These are phyloP conservation scores for Peterozyma toletana DNA, from an alignment of 805 yeast genomes.

Conservation along the genomic window DNA sequence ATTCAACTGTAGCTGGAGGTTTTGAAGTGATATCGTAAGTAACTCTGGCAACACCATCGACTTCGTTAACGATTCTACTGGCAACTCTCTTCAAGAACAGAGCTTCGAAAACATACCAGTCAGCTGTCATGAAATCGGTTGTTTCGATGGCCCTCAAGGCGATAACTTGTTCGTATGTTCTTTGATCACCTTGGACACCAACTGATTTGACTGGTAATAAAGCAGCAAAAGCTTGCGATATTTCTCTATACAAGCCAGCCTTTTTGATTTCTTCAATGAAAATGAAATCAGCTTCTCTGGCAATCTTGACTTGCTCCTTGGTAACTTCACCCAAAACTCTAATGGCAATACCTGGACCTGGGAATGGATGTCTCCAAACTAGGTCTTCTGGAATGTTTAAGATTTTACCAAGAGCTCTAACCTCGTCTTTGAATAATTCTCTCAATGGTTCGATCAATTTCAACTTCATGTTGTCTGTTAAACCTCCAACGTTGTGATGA, in stretches of 20 bases:
- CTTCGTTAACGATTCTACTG: conserved; percentile 96
- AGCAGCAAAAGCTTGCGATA: conserved; percentile 97
- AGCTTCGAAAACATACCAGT: conserved; percentile 95
- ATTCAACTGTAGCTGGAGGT: conserved; percentile 99
- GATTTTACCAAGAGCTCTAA: conserved; percentile 89
- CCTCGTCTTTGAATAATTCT: conserved; percentile 98
- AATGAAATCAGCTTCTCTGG: conserved; percentile 94
- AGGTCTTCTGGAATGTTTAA: conserved; percentile 94
- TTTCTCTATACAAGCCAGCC: conserved; percentile 87
- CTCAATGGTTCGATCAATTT: conserved; percentile 97
- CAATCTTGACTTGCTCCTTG: conserved; percentile 86
- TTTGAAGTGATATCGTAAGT: conserved; percentile 97
- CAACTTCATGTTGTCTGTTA: conserved; percentile 95
- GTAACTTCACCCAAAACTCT: conserved; percentile 97
- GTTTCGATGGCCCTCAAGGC: conserved; percentile 98
- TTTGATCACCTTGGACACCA: conserved; percentile 99
- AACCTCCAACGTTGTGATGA: conserved; percentile 98
- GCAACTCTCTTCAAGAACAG: conserved; percentile 88
- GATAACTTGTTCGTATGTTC: conserved; percentile 98
- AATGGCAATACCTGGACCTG: conserved; percentile 99
- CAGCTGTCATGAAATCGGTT: conserved; percentile 98
- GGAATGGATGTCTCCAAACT: conserved; percentile 99
- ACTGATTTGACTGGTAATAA: conserved; percentile 96
- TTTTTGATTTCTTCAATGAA: conserved; percentile 93
- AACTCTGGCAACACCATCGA: conserved; percentile 97